These are phyloP conservation scores for Trichophyton simii DNA, from an alignment of 2,329 filamentous ascomycete species.

Conservation along the genomic window DNA sequence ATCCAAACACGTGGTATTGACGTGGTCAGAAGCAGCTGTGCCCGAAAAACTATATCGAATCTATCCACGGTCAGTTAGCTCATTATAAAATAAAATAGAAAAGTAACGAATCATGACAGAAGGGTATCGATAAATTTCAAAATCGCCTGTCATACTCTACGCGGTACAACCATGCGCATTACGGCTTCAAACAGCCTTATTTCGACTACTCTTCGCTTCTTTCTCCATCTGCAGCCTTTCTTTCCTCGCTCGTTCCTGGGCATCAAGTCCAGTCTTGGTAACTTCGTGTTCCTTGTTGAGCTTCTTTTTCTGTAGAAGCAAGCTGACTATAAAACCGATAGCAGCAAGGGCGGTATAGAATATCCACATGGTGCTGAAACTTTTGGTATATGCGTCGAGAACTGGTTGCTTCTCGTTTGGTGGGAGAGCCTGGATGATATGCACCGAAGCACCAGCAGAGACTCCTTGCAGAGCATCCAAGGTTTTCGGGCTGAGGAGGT, in stretches of 20 bases:
- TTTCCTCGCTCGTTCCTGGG: conserved; percentile 32
- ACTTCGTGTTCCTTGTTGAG: conserved; percentile 33
- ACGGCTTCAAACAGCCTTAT: neutral
- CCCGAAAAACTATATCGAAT: neutral
- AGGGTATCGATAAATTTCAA: neutral
- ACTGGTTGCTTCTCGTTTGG: conserved; percentile 27
- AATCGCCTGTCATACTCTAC: neutral
- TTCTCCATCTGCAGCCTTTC: conserved; percentile 20
- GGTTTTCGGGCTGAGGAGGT: conserved; percentile 5
- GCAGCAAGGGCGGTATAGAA: conserved; percentile 33
- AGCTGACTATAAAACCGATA: conserved; percentile 28
- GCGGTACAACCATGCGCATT: neutral
- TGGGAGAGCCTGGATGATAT: conserved; percentile 24
- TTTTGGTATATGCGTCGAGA: conserved; percentile 30
- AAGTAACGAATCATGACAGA: neutral
- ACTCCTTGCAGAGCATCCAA: neutral
- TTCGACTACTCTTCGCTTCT: conserved; percentile 13
- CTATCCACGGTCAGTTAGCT: neutral
- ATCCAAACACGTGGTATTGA: neutral
- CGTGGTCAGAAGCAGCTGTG: neutral
- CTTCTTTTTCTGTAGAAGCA: conserved; percentile 27
- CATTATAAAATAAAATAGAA: neutral
- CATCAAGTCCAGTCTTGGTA: conserved; percentile 34
- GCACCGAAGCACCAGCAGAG: conserved; percentile 27
- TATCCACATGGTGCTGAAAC: conserved; percentile 40